These are phyloP conservation scores for Lasiodiplodia sp. DNA, from an alignment of 2,329 filamentous ascomycete species.

Conservation along the genomic window DNA sequence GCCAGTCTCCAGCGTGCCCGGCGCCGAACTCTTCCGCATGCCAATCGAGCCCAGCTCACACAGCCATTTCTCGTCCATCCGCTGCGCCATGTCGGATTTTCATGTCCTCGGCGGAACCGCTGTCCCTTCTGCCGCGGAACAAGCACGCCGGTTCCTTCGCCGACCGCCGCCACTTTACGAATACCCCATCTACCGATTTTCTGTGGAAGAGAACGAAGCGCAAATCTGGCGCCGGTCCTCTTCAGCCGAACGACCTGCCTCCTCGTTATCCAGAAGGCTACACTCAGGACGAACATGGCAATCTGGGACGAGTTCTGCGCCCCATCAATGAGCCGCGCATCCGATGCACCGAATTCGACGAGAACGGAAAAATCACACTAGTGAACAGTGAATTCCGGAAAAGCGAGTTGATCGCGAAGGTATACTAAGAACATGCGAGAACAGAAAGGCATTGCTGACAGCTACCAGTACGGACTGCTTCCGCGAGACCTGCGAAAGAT, in stretches of 20 bases:
- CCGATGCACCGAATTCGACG: slow-evolving; percentile 93
- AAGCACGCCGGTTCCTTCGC: too few relatives aligned
- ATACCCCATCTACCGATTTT: slow-evolving; percentile 23
- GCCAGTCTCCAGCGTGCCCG: not conserved
- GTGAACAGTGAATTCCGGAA: slow-evolving; percentile 98
- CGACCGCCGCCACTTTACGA: slow-evolving; percentile 35
- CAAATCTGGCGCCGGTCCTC: slow-evolving; percentile 52
- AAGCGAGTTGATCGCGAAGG: slow-evolving; percentile 94
- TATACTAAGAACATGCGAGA: slow-evolving; percentile 46
- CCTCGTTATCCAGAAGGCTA: slow-evolving; percentile 14
- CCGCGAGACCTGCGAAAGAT: slow-evolving; percentile 97
- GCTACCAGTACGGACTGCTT: slow-evolving; percentile 79
- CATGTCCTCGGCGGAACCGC: not conserved
- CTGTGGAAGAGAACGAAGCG: slow-evolving; percentile 41
- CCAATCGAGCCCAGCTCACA: not conserved
- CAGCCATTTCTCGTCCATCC: not conserved
- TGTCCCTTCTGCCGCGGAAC: not conserved
- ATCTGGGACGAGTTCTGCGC: slow-evolving; percentile 75
- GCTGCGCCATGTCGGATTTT: not conserved
- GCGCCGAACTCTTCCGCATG: not conserved
- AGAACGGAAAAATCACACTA: slow-evolving; percentile 87
- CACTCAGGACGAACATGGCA: slow-evolving; percentile 61
- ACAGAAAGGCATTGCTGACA: slow-evolving; percentile 29
- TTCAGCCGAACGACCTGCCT: slow-evolving; percentile 26
- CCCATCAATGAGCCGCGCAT: slow-evolving; percentile 84